Evolutionary conservation across 257 asterid genomes (phyloP), one percentile per base, ranked within the genome.

Genomic region (Ajuga chamaepitys): DNA sequence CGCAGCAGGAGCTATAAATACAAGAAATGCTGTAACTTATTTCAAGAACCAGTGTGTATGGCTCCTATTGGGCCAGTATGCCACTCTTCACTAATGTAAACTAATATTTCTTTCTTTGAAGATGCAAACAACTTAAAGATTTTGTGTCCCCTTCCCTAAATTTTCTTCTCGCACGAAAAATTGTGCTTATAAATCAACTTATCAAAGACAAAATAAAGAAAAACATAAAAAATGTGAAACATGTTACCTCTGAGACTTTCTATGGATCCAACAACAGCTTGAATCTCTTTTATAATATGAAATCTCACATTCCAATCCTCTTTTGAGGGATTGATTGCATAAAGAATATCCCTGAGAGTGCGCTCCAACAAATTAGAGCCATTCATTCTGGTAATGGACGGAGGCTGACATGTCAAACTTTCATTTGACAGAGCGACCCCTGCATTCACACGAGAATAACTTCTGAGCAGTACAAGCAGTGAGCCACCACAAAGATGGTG

Each of bases 201-300:
- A 4, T 57, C 66, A 17, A 14, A 2, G 41, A 41, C 25, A 44
- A 10, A 18, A 34, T 13, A 24, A 41, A 25, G 54, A 26, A 42
- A 65, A 71, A 46, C 41, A 6, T 37, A 45, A 12, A 58, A 71
- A 2, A 74, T 2, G 60, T 20, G 42, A 30, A 77, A 68, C 37
- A 66, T 12, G 64, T 59, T 64, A 93, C 99, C 99, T 84, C 96
- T 85, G 37, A 89, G 82, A 73, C 81, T 89, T 66, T 89, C 95
- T 2, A 93, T 46, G 53, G 86, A 60, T 74, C 67, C 82, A 56
- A 83, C 80, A 74, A 82, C 75, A 21, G 77, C 77, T 74, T 68
- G 88, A 66, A 93, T 60, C 48, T 89, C 95, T 5, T 72, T 10
- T 64, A 89, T 83, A 24, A 85, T 66, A 26, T 42, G 79, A 71